These are phyloP conservation scores for Neospora caninum DNA, from an alignment of 169 alveolate species.

Conservation along the genomic window DNA sequence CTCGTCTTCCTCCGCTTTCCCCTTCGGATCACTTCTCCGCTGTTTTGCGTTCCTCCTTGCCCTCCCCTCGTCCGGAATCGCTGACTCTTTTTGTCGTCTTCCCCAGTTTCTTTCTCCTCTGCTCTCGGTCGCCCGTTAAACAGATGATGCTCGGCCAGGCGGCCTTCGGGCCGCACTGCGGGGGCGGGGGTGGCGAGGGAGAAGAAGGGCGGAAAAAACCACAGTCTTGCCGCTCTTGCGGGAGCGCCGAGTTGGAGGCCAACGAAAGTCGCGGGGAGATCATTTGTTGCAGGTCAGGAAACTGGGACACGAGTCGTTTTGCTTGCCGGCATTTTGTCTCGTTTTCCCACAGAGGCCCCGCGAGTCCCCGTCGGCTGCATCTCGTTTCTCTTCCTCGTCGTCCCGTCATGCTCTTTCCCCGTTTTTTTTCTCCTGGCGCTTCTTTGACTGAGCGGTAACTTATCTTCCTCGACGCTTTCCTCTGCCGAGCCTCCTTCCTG, in stretches of 20 bases:
- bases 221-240: slow-evolving; percentile 63
- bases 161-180: background rate
- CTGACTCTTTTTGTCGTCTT: no score
- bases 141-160: background rate
- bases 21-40: no score
- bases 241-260: slow-evolving; percentile 64
- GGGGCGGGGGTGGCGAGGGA: background rate
- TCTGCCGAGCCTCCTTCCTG: no score
- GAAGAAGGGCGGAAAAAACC: background rate
- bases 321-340: background rate
- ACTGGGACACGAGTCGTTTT: background rate
- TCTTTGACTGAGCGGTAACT: background rate
- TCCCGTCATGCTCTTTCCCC: background rate
- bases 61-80: background rate
- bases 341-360: background rate
- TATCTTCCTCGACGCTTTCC: no score
- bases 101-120: no score
- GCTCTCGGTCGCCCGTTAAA: no score
- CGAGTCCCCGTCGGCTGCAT: background rate
- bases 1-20: no score
- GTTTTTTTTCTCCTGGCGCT: background rate
- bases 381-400: background rate
- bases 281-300: slow-evolving; percentile 61
- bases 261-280: slow-evolving; percentile 68
- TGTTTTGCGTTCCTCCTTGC: background rate